Evolutionary conservation across 805 yeast species (phyloP), one percentile per base, ranked within the genome.

Genomic region (Nakazawaea siamensis): DNA sequence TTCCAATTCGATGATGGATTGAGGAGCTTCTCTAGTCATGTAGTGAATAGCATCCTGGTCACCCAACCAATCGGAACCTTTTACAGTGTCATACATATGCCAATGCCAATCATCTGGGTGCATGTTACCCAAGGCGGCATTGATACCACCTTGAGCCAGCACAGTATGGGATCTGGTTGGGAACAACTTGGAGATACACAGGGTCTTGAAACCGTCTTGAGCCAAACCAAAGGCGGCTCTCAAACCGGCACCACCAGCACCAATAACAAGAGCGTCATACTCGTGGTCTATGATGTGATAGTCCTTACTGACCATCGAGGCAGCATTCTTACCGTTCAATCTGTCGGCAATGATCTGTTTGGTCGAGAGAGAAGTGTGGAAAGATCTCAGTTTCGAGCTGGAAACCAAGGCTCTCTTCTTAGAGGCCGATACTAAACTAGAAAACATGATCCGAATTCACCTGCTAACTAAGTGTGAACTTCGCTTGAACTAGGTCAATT

Each of bases 81-180:
- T 90, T 51, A 90, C 97, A 51, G 98, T 90, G 58, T 90, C 98
- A 65, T 92, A 90, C 97, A 90, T 88, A 64, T 90, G 98, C 97
- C 97, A 92, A 63, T 85, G 94, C 98, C 98, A 90, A 68, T 88
- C 88, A 62, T 90, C 98, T 49, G 75, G 71, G 68, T 92, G 97
- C 95, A 90, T 90, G 72, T 90, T 90, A 49, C 97, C 98, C 46
- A 90, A 72, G 20, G 98, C 98, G 47, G 97, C 98, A 55, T 90
- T 90, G 64, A 90, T 92, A 68, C 98, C 98, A 66, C 98, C 98
- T 66, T 90, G 98, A 34, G 98, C 98, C 39, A 97, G 97, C 34
- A 90, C 98, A 15, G 98, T 90, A 60, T 90, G 98, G 14, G 97
- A 88, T 66, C 98, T 82, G 20, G 98, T 90, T 38, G 97, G 98